Evolutionary conservation across 2,329 filamentous ascomycete genomes (phyloP).

Genomic region (Fusarium sp.): DNA sequence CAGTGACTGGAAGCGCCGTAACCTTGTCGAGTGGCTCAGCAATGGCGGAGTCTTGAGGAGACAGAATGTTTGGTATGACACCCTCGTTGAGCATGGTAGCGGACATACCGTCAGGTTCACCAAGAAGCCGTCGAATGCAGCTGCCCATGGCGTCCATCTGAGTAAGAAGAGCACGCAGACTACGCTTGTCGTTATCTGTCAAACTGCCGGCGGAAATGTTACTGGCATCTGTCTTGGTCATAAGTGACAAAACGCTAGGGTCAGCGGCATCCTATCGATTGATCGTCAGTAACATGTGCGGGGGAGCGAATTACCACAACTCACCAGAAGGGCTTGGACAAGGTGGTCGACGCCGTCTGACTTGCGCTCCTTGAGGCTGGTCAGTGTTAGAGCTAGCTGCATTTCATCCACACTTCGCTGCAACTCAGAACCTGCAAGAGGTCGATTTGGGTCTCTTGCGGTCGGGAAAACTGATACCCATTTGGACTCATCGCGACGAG

Average conservation of each 20-base stretch:
- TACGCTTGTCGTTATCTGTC: constrained; percentile 56
- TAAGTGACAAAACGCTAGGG: constrained; percentile 59
- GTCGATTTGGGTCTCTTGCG: constrained; percentile 34
- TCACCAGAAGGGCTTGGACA: constrained; percentile 72
- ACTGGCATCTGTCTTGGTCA: constrained; percentile 61
- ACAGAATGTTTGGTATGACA: constrained; percentile 44
- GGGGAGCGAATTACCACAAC: constrained; percentile 49
- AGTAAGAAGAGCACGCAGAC: constrained; percentile 62
- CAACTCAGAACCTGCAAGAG: constrained; percentile 52
- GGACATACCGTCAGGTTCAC: constrained; percentile 45
- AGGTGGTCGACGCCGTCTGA: constrained; percentile 66
- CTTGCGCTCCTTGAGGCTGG: constrained; percentile 65
- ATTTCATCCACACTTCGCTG: constrained; percentile 69
- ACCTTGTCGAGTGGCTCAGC: constrained; percentile 50
- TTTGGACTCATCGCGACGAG: constrained; percentile 49
- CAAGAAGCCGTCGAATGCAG: constrained; percentile 58
- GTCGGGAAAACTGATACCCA: constrained; percentile 48
- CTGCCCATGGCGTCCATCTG: constrained; percentile 60
- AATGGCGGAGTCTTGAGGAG: constrained; percentile 48
- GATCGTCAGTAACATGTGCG: constrained; percentile 25
- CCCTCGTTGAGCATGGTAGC: constrained; percentile 40
- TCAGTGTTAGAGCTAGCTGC: constrained; percentile 74
- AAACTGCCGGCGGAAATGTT: constrained; percentile 59
- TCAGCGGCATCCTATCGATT: constrained; percentile 58
- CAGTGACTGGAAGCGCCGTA: constrained; percentile 50